Base-by-base conservation (phyloP, 352 stramenopile species). In the Elongisporangium anandrum region DNA sequence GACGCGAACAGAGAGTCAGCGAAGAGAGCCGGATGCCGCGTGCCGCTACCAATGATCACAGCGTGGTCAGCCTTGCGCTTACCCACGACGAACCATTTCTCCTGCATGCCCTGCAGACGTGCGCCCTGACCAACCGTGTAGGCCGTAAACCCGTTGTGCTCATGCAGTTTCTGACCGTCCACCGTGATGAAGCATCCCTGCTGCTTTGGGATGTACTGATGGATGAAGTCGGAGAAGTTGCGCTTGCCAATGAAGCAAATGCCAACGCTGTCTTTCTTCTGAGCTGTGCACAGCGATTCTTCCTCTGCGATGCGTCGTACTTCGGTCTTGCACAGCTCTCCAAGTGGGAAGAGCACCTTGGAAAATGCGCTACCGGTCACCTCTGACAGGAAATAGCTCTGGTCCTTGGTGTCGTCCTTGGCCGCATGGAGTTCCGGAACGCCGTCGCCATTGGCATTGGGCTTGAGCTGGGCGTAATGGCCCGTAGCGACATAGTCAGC, bases 221-320 rank as follows among this genome's bases (percentile, higher is more conserved):
- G 79, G 54, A 99, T 90, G 62, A 98, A 98, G 34, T 97, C 75
- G 1, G 70, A 68, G 60, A 98, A 97, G 41, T 92, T 83, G 53
- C 94, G 86, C 69, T 98, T 99, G 50, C 97, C 97, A 50, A 99
- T 98, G 70, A 99, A 99, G 75, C 97, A 99, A 64, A 99, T 99
- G 16, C 97, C 97, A 59, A 99, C 96, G 47, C 88, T 98, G 67
- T 99, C 97, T 56, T 91, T 88, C 78, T 99, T 98, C 15, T 67
- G 66, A 2, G 96, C 94, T 2, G 91, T 98, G 20, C 81, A 86
- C 1, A 99, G 73, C 3, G 82, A 74, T 20, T 80, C 79, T 1
- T 86, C 65, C 13, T 66, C 53, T 17, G 97, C 97, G 54, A 99
- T 83, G 50, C 89, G 65, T 20, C 96, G 90, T 22, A 99, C 97